A percentile compares a stretch with the other conserved stretches of the same genome.
phyloP scores from a whole-genome alignment of 208 protist species.

The Leishmania tropica region DNA sequence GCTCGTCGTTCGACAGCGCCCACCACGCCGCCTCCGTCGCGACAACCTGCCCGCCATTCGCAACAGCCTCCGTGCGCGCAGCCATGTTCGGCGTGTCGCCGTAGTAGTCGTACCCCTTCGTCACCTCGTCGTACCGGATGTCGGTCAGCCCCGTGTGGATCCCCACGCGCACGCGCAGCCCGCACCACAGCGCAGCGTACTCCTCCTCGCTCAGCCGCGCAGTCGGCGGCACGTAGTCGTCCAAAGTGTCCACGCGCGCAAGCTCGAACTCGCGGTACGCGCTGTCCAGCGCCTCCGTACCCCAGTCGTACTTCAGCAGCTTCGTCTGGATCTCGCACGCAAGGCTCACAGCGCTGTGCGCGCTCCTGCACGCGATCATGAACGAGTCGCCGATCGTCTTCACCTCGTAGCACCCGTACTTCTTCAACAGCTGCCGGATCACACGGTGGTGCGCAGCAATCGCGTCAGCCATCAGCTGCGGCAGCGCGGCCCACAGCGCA shows the following conservation, averaged over 20 bases:
- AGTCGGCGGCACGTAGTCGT: slow-evolving; percentile 29
- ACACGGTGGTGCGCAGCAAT: slow-evolving; percentile 70
- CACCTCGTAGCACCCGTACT: slow-evolving; percentile 42
- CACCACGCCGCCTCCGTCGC: slow-evolving; percentile 48
- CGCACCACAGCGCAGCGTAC: slow-evolving; percentile 44
- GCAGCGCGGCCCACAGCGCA: slow-evolving; percentile 68
- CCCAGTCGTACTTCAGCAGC: slow-evolving; percentile 64
- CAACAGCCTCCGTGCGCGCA: slow-evolving; percentile 78
- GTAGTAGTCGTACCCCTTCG: slow-evolving; percentile 53
- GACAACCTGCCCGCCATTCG: slow-evolving; percentile 77
- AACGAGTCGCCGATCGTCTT: slow-evolving; percentile 49
- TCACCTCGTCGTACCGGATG: slow-evolving; percentile 60
- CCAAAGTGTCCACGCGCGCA: slow-evolving; percentile 19
- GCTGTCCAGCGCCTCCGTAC: slow-evolving; percentile 40
- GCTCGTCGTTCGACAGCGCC: slow-evolving; percentile 38
- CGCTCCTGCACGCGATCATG: slow-evolving; percentile 60
- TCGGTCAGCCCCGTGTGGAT: slow-evolving; percentile 72
- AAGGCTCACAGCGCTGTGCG: slow-evolving; percentile 43
- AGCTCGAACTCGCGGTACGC: slow-evolving; percentile 58
- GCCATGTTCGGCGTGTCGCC: slow-evolving; percentile 6
- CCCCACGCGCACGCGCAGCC: slow-evolving; percentile 60
- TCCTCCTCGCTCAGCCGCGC: slow-evolving; percentile 36
- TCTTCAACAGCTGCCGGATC: slow-evolving; percentile 62
- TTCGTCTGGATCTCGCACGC: slow-evolving; percentile 52
- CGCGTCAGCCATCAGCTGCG: slow-evolving; percentile 60